Evolutionary conservation across 2,329 filamentous ascomycete genomes (phyloP).

Genomic region (Talaromyces sp.): DNA sequence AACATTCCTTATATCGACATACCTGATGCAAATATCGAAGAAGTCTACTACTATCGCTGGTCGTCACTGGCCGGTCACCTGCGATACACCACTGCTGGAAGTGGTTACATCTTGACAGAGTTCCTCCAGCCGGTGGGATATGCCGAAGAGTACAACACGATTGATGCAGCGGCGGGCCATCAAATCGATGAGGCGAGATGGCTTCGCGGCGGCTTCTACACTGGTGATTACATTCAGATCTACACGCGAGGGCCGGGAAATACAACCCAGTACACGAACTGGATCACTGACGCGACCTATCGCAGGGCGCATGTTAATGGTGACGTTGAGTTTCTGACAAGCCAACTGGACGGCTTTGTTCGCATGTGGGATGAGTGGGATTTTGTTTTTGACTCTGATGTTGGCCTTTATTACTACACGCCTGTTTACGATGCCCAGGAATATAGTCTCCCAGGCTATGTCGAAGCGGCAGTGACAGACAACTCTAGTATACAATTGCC

Average conservation of each 20-base stretch:
- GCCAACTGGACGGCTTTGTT: not conserved
- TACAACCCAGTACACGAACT: not conserved
- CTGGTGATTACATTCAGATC: not conserved
- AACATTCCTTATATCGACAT: not conserved
- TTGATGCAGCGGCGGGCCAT: not conserved
- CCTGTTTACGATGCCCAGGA: not conserved
- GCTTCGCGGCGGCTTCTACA: not conserved
- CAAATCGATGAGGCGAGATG: not conserved
- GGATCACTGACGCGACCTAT: not conserved
- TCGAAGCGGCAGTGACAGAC: not conserved
- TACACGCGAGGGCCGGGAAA: not conserved
- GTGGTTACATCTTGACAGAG: not conserved
- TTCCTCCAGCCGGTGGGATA: not conserved
- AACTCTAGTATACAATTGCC: not conserved
- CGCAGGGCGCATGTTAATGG: not conserved
- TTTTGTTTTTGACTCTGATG: not conserved
- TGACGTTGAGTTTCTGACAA: not conserved
- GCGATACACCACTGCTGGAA: not conserved
- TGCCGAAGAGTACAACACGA: not conserved
- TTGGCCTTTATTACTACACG: not conserved
- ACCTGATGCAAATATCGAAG: not conserved
- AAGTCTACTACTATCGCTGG: not conserved
- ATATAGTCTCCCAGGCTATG: not conserved
- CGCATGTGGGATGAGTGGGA: not conserved
- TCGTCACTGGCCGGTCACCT: not conserved